Evolutionary conservation across 768 basidiomycete genomes (phyloP).

Genomic region (Mycena haematopus): DNA sequence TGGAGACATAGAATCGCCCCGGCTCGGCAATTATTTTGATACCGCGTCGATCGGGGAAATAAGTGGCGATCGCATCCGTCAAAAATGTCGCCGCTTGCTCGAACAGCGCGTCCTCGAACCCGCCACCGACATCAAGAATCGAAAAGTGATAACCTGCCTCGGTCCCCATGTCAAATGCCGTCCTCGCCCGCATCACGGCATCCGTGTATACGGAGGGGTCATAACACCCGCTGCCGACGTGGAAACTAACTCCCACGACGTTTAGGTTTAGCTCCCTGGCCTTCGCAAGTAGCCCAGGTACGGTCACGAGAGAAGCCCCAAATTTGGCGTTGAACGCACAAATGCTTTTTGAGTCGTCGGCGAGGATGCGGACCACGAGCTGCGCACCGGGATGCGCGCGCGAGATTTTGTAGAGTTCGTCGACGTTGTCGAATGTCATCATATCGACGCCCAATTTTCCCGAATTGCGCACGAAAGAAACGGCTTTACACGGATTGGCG

Average conservation of each 20-base stretch:
- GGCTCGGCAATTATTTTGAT: slow-evolving; percentile 94
- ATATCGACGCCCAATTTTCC: slow-evolving; percentile 78
- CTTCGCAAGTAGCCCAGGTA: slow-evolving; percentile 80
- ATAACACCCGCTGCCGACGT: slow-evolving; percentile 97
- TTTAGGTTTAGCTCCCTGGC: slow-evolving; percentile 82
- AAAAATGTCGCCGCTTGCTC: slow-evolving; percentile 79
- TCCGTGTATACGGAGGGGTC: slow-evolving; percentile 92
- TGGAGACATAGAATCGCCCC: slow-evolving; percentile 91
- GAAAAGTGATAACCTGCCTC: slow-evolving; percentile 82
- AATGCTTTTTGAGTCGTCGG: slow-evolving; percentile 94
- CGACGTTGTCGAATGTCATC: slow-evolving; percentile 99
- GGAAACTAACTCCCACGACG: slow-evolving; percentile 96
- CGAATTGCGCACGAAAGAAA: slow-evolving; percentile 89
- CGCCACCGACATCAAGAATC: slow-evolving; percentile 93
- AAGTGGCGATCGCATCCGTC: slow-evolving; percentile 68
- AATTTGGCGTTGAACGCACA: slow-evolving; percentile 96
- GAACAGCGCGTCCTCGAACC: slow-evolving; percentile 90
- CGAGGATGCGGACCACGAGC: slow-evolving; percentile 91
- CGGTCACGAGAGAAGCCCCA: slow-evolving; percentile 83
- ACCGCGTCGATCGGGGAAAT: slow-evolving; percentile 78
- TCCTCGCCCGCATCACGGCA: slow-evolving; percentile 81
- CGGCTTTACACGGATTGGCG: slow-evolving; percentile 98
- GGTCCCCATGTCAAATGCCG: slow-evolving; percentile 89
- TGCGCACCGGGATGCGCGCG: slow-evolving; percentile 81
- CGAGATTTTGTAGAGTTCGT: slow-evolving; percentile 93